Conservation (phyloP, 129 eudicot species). For the Chrysanthemum lavandulifolium region DNA sequence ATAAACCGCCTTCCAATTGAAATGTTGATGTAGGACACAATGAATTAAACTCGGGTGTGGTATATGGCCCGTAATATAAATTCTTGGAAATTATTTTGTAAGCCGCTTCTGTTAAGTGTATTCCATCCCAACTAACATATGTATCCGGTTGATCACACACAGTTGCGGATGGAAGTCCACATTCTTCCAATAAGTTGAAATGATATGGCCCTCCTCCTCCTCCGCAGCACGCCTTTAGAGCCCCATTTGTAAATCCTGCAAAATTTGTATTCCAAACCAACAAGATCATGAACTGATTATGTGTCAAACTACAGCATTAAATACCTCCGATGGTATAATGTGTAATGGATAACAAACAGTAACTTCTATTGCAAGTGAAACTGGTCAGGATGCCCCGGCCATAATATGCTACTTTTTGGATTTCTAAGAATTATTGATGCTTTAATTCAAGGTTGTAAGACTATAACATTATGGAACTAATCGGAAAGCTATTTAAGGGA, state of each 20-base stretch:
- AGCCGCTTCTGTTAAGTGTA: conserved; percentile 21
- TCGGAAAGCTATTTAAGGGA: no score
- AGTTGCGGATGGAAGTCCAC: conserved; percentile 19
- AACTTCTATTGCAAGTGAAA: no score
- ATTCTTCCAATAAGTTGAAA: not conserved
- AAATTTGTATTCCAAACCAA: conserved; percentile 4
- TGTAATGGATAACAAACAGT: no score
- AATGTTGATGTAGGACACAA: conserved; percentile 17
- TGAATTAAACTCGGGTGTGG: conserved; percentile 14
- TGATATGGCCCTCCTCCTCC: conserved; percentile 29
- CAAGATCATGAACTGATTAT: not conserved
- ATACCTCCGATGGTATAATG: no score
- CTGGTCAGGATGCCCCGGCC: no score
- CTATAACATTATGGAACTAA: no score
- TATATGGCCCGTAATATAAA: conserved; percentile 18
- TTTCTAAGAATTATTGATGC: no score
- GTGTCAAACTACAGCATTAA: not conserved
- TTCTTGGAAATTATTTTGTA: conserved; percentile 22
- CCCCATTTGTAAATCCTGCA: conserved; percentile 27
- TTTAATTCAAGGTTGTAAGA: no score
- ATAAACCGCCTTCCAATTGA: not conserved
- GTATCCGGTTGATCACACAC: conserved; percentile 31
- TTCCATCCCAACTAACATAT: conserved; percentile 35
- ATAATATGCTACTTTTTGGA: no score
- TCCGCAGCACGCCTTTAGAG: conserved; percentile 30